Percentiles rank a stretch among this genome's conserved stretches.
phyloP scores from a whole-genome alignment of 1,284 basidiomycete species.

The Cystobasidium slooffiae region DNA sequence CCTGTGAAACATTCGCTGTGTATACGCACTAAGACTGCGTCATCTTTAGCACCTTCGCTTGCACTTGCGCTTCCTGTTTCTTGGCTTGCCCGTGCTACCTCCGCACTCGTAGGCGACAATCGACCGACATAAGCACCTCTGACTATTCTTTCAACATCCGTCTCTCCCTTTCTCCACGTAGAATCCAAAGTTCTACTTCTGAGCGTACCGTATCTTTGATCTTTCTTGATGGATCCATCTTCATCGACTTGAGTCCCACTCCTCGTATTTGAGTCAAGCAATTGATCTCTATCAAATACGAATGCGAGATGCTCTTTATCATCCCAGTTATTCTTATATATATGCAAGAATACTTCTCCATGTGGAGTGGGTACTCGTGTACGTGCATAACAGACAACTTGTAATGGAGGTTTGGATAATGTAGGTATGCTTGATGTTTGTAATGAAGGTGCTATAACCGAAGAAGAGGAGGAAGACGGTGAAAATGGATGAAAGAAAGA shows the following conservation, averaged over 20 bases:
- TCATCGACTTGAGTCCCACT: constrained; percentile 57
- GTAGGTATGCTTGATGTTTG: not conserved
- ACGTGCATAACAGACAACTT: constrained; percentile 90
- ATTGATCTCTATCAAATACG: constrained; percentile 87
- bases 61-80: constrained; percentile 57
- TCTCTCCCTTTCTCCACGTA: constrained; percentile 83
- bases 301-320: constrained; percentile 99
- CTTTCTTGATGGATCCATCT: constrained; percentile 46
- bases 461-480: not conserved
- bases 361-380: constrained; percentile 97
- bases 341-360: constrained; percentile 88
- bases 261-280: constrained; percentile 55
- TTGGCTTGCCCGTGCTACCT: constrained; percentile 54
- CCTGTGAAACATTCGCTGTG: constrained; percentile 99
- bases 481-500: constrained; percentile 25
- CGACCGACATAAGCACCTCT: constrained; percentile 92
- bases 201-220: constrained; percentile 34
- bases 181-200: constrained; percentile 82
- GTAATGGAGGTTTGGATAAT: constrained; percentile 44
- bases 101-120: constrained; percentile 61
- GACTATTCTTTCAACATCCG: constrained; percentile 89
- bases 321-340: constrained; percentile 85
- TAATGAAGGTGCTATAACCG: not conserved
- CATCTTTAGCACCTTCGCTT: constrained; percentile 45
- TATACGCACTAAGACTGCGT: constrained; percentile 83